Percentiles rank a stretch among this genome's conserved stretches.
Conservation (phyloP, 139 green algal genomes). For the Spirogloea muscicola region DNA sequence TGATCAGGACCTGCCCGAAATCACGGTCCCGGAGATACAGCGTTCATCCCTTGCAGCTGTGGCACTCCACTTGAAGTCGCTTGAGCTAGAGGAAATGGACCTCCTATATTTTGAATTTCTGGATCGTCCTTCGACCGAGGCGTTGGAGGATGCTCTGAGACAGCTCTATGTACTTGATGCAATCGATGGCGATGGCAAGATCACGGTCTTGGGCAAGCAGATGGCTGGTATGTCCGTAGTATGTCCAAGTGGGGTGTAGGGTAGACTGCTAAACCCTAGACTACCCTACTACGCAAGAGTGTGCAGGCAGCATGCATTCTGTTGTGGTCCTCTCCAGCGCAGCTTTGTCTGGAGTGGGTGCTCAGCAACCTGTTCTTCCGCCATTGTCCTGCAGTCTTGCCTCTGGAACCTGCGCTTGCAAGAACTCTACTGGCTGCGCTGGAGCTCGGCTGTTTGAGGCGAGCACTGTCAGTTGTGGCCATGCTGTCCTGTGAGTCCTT, state of each 20-base stretch:
- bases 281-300: no score
- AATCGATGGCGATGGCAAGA: slow-evolving; percentile 71
- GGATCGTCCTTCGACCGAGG: slow-evolving; percentile 64
- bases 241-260: no score
- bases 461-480: slow-evolving; percentile 68
- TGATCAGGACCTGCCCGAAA: slow-evolving; percentile 73
- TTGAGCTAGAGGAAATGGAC: no score
- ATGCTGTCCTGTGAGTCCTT: slow-evolving; percentile 86
- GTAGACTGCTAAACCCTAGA: no score
- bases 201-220: slow-evolving; percentile 15
- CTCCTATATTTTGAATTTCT: slow-evolving; percentile 93
- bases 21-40: slow-evolving; percentile 87
- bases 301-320: neutral
- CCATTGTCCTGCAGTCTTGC: slow-evolving; percentile 53
- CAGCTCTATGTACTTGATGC: slow-evolving; percentile 87
- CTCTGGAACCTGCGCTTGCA: slow-evolving; percentile 77
- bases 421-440: slow-evolving; percentile 72
- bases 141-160: slow-evolving; percentile 72
- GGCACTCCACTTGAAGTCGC: no score
- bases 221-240: neutral
- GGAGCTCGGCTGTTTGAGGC: slow-evolving; percentile 65
- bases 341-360: neutral
- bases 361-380: neutral
- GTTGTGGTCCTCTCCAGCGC: neutral
- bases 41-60: slow-evolving; percentile 75